A percentile compares a stretch with the other conserved stretches of the same genome.
Conservation (phyloP, 441 rosid species). For the Brassica hybrid region DNA sequence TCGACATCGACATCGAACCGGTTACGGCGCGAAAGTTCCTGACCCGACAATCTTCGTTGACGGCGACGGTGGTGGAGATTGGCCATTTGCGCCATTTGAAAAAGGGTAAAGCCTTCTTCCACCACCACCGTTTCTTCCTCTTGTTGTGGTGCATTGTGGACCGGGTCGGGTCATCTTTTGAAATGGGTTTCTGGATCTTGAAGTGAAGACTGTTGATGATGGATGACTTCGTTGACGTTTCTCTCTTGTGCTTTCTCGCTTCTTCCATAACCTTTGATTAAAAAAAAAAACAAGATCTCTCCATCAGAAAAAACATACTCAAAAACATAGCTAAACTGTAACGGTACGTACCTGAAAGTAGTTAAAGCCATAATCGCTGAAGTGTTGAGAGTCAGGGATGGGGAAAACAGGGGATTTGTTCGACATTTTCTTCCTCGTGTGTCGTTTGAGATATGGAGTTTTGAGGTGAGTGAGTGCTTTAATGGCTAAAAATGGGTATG, state of each 20-base stretch:
- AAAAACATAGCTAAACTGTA: constrained; percentile 26
- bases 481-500: constrained; percentile 21
- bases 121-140: constrained; percentile 64
- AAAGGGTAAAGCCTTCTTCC: constrained; percentile 73
- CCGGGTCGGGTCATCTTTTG: constrained; percentile 60
- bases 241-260: constrained; percentile 69
- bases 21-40: constrained; percentile 56
- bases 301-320: not conserved
- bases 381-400: constrained; percentile 66
- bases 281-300: not conserved
- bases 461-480: not conserved
- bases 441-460: not conserved
- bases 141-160: constrained; percentile 34
- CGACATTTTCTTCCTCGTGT: constrained; percentile 45
- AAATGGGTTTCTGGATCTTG: constrained; percentile 82
- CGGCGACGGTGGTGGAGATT: constrained; percentile 1
- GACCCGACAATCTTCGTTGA: constrained; percentile 41
- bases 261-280: constrained; percentile 62
- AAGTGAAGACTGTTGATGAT: constrained; percentile 62
- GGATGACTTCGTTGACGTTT: constrained; percentile 43
- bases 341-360: constrained; percentile 66
- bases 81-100: constrained; percentile 59
- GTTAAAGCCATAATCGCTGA: constrained; percentile 82
- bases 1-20: constrained; percentile 54
- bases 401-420: constrained; percentile 68